A percentile compares a stretch with the other conserved stretches of the same genome.
Conservation (phyloP, 23 red algal species). For the Chondrus crispus region DNA sequence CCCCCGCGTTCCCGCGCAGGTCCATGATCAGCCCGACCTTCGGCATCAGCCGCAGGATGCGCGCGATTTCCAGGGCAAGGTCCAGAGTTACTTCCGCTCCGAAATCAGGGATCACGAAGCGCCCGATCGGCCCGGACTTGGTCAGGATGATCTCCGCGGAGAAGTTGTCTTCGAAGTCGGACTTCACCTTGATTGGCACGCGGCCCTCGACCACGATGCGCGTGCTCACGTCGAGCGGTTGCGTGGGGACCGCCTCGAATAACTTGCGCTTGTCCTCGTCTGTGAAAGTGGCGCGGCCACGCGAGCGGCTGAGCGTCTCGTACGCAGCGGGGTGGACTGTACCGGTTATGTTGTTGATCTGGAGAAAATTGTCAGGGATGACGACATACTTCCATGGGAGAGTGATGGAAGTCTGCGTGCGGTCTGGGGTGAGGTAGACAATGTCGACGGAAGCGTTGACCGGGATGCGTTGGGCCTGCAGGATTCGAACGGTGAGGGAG, state of each 20-base stretch:
- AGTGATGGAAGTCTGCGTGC: not conserved
- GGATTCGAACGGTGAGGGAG: not conserved
- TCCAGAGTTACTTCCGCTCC: not conserved
- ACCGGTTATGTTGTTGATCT: not conserved
- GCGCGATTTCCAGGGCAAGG: not conserved
- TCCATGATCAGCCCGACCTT: not conserved
- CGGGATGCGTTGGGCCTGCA: not conserved
- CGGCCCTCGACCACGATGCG: not conserved
- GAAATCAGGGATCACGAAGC: not conserved
- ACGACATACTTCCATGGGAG: constrained; percentile 1
- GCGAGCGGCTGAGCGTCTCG: not conserved
- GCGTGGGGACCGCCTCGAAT: not conserved
- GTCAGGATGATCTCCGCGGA: not conserved
- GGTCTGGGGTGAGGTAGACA: not conserved
- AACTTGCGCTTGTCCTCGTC: not conserved
- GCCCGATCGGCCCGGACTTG: not conserved
- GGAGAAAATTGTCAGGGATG: not conserved
- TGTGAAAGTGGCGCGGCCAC: not conserved
- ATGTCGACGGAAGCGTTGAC: not conserved
- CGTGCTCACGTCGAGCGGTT: not conserved
- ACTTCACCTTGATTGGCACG: not conserved
- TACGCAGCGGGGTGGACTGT: not conserved
- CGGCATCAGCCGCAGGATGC: not conserved
- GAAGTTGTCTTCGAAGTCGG: not conserved
- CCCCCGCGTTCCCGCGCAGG: not conserved